Percentiles rank a stretch among this genome's conserved stretches.
phyloP scores from a whole-genome alignment of 768 basidiomycete species.

The Calocybe indica region DNA sequence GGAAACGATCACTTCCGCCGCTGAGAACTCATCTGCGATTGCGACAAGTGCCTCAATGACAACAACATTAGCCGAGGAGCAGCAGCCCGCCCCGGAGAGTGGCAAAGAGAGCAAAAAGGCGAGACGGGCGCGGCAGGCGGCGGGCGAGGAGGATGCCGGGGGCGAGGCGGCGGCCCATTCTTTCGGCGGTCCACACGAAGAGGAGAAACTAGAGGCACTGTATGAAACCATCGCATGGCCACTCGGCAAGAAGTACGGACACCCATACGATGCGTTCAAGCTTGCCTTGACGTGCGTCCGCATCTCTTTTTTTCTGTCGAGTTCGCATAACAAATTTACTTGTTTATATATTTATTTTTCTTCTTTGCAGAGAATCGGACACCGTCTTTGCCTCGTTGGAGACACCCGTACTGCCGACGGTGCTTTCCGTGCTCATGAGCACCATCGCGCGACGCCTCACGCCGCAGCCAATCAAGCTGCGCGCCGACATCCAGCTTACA shows the following conservation, averaged over 20 bases:
- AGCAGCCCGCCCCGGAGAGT: slow-evolving; percentile 15
- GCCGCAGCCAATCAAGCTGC: slow-evolving; percentile 97
- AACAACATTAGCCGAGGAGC: slow-evolving; percentile 17
- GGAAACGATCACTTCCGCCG: slow-evolving; percentile 17
- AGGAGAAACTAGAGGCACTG: slow-evolving; percentile 74
- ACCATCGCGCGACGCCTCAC: slow-evolving; percentile 95
- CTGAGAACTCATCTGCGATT: background rate
- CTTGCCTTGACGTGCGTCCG: slow-evolving; percentile 79
- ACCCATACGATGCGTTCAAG: slow-evolving; percentile 98
- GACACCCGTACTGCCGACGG: slow-evolving; percentile 48
- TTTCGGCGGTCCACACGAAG: slow-evolving; percentile 50
- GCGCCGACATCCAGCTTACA: slow-evolving; percentile 95
- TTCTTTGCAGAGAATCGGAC: slow-evolving; percentile 38
- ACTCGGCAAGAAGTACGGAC: slow-evolving; percentile 85
- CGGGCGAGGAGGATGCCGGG: slow-evolving; percentile 35
- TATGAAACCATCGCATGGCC: slow-evolving; percentile 95
- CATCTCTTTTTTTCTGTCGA: background rate
- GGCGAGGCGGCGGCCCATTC: slow-evolving; percentile 31
- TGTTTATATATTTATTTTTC: no score
- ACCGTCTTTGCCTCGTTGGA: slow-evolving; percentile 73
- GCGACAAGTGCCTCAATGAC: no score
- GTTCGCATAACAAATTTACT: background rate
- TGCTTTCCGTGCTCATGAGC: slow-evolving; percentile 56
- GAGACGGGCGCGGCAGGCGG: slow-evolving; percentile 39
- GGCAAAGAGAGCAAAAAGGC: slow-evolving; percentile 41